phyloP scores from a whole-genome alignment of 23 red algal genomes.

The Gracilaria domingensis region DNA sequence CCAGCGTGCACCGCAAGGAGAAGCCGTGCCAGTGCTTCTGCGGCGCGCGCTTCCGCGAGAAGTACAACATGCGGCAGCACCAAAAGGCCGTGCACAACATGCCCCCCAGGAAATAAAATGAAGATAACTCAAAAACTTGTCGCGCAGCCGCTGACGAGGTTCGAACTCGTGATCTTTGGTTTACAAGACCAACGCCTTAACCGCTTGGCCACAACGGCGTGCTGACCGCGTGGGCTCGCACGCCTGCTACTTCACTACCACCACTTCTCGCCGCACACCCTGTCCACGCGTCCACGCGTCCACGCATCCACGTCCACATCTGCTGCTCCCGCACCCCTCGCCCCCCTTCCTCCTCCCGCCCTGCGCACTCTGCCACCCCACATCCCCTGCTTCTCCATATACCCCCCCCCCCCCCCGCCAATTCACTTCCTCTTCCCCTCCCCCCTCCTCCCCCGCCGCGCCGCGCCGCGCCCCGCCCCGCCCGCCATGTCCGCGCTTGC shows the following conservation, averaged over 20 bases:
- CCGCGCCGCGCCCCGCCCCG: not conserved
- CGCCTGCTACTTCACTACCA: not conserved
- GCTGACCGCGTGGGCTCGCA: not conserved
- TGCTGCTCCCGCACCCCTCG: not conserved
- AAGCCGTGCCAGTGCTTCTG: conserved; percentile 78
- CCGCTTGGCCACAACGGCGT: conserved; percentile 46
- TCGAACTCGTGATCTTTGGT: conserved; percentile 56
- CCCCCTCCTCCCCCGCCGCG: not conserved
- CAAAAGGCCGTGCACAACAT: conserved; percentile 72
- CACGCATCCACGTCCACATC: too few species aligned
- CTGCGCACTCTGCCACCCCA: too few species aligned
- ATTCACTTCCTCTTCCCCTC: not conserved
- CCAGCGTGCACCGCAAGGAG: conserved; percentile 66
- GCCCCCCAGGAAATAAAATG: conserved; percentile 16
- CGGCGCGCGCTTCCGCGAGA: conserved; percentile 69
- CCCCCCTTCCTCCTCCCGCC: not conserved
- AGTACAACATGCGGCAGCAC: conserved; percentile 73
- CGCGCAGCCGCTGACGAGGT: conserved; percentile 33
- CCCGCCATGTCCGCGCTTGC: conserved; percentile 54
- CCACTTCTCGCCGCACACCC: not conserved
- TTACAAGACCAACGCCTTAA: conserved; percentile 56
- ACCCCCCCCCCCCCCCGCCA: not conserved
- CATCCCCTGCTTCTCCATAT: too few species aligned
- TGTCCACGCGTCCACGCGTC: too few species aligned
- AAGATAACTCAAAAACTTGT: not conserved